phyloP scores from a whole-genome alignment of 345 rosid species.

The Arabis alpina region DNA sequence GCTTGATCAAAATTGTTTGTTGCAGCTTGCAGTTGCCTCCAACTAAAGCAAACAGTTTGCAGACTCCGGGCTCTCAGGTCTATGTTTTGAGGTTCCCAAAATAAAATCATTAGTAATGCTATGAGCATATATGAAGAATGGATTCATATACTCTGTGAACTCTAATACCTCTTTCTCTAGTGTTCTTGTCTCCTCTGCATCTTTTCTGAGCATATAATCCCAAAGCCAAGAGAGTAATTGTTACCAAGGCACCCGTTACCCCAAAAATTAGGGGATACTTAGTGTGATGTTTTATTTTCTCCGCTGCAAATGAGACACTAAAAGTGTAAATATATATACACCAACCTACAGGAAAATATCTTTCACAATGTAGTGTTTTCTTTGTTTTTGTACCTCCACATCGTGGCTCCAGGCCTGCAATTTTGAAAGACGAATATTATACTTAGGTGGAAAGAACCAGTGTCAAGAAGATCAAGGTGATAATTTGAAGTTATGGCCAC shows the following conservation, averaged over 20 bases:
- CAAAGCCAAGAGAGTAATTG: constrained; percentile 27
- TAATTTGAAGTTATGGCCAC: background rate
- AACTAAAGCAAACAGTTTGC: constrained; percentile 31
- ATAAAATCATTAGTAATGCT: background rate
- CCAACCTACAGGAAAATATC: background rate
- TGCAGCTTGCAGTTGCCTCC: constrained; percentile 36
- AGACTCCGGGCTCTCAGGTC: constrained; percentile 20
- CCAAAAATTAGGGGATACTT: constrained; percentile 17
- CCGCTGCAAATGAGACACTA: constrained; percentile 17
- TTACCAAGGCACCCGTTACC: background rate
- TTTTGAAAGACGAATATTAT: background rate
- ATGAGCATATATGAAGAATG: background rate
- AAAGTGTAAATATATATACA: constrained; percentile 18
- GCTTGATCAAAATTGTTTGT: constrained; percentile 34
- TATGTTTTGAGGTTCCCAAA: background rate
- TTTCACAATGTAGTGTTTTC: background rate
- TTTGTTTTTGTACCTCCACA: constrained; percentile 27
- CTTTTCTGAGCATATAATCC: constrained; percentile 44
- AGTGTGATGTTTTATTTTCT: constrained; percentile 6
- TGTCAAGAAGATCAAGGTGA: background rate
- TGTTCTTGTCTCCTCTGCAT: constrained; percentile 12
- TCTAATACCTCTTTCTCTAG: constrained; percentile 9
- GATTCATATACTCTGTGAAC: constrained; percentile 7
- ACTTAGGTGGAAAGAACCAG: background rate
- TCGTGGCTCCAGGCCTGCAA: constrained; percentile 15